Percentiles rank a stretch among this genome's conserved stretches.
Conservation (phyloP, 176 grass and related monocot species). For the Aegilops umbellulata region DNA sequence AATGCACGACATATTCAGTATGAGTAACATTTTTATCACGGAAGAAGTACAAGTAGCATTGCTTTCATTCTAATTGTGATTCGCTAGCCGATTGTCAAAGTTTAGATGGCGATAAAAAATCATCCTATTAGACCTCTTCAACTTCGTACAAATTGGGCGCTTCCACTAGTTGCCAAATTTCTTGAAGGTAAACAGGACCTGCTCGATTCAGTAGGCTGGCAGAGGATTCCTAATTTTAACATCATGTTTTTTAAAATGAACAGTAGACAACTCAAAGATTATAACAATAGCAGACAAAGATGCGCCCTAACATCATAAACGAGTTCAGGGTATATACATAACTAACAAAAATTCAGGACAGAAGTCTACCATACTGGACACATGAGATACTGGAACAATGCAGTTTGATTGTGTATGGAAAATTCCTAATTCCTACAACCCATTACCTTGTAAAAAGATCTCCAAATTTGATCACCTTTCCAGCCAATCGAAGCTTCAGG, state of each 20-base stretch:
- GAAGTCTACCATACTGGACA: neutral
- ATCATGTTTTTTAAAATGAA: slow-evolving; percentile 1
- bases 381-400: neutral
- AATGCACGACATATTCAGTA: neutral
- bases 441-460: slow-evolving; percentile 28
- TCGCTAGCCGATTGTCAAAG: neutral
- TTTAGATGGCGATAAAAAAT: neutral
- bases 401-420: neutral
- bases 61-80: neutral
- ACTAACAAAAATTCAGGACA: neutral
- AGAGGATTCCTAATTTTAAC: neutral
- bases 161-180: slow-evolving; percentile 2
- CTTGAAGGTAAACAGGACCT: neutral
- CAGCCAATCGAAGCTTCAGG: neutral
- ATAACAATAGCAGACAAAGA: slow-evolving; percentile 1
- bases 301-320: neutral
- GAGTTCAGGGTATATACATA: slow-evolving; percentile 1
- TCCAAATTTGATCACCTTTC: neutral
- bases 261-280: neutral
- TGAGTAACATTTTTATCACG: neutral
- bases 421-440: slow-evolving; percentile 12
- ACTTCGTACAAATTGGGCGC: neutral
- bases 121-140: neutral
- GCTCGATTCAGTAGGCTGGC: slow-evolving; percentile 1
- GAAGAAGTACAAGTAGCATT: slow-evolving; percentile 12